Percentiles rank a stretch among this genome's conserved stretches.
These are phyloP conservation scores for Metarhizium humberi DNA, from an alignment of 2,329 filamentous ascomycete genomes.

Conservation along the genomic window DNA sequence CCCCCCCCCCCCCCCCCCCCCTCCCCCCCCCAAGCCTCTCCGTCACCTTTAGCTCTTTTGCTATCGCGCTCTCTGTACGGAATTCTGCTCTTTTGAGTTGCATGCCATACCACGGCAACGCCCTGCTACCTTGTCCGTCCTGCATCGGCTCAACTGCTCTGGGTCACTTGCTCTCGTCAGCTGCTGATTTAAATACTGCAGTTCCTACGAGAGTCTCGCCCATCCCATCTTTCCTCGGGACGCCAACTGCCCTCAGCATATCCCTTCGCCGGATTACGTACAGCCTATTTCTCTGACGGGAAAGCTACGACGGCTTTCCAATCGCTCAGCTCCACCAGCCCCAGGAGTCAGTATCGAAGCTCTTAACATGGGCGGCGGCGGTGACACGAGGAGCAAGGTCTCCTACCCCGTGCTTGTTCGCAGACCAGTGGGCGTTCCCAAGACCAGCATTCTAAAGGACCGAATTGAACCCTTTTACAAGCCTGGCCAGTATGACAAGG, in stretches of 20 bases:
- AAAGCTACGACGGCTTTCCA: constrained; percentile 22
- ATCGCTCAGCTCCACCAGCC: constrained; percentile 28
- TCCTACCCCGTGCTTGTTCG: constrained; percentile 44
- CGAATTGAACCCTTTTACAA: constrained; percentile 75
- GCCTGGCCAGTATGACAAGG: constrained; percentile 65
- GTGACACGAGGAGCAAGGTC: constrained; percentile 32
- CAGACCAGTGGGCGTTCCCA: constrained; percentile 63
- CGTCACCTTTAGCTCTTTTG: neutral
- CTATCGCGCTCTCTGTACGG: neutral
- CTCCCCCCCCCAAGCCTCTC: too few species aligned
- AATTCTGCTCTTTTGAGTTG: accelerated
- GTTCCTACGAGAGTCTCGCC: constrained; percentile 12
- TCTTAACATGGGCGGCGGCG: constrained; percentile 42
- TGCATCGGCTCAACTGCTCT: neutral
- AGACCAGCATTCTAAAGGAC: constrained; percentile 75
- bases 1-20: too few species aligned
- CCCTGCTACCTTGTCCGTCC: too few species aligned
- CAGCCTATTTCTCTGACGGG: constrained; percentile 8
- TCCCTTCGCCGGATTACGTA: constrained; percentile 11
- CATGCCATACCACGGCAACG: too few species aligned
- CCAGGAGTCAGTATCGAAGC: constrained; percentile 18
- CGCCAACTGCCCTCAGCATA: constrained; percentile 16
- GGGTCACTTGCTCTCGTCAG: constrained; percentile 7
- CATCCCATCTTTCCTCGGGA: constrained; percentile 15
- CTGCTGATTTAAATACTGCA: constrained; percentile 15